Evolutionary conservation across 495 filamentous ascomycete species (phyloP), one percentile per base, ranked within the genome.

Genomic region (Hypoxylon fragiforme): DNA sequence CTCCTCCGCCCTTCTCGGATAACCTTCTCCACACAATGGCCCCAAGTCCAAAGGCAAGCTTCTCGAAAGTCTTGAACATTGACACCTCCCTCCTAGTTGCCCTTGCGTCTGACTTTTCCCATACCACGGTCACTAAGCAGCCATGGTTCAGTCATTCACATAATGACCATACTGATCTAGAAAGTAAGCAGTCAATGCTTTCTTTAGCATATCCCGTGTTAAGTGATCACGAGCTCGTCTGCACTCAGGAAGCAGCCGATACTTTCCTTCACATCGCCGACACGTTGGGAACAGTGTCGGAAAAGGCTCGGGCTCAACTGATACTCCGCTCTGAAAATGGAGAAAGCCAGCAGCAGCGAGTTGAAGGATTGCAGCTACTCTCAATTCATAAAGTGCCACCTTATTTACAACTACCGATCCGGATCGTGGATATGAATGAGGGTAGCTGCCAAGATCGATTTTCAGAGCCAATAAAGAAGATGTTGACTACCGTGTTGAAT

Each of bases 1-100:
- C 55, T 5, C 49, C 56, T 19, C 46, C 44, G n/a, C 55, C 56
- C 21, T 43, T 81, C 18, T 71, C 80, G 0, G 75, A 78, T 44
- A 55, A 71, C 32, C 74, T 77, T 26, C 78, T 78, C 1, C 65
- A 60, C n/a, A 42, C 35, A 31, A 68, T 82, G 79, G 61, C 73
- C 71, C 58, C 74, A 58, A 49, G 56, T 46, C 19, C 65, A 69
- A 67, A 65, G 18, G 45, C 42, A 38, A 57, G 47, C 13, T 61
- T 72, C 38, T 63, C 72, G 0, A 30, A 60, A 36, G 42, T 66
- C 8, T 41, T 77, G 8, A 74, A 77, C 41, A 45, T 75, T 41
- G 74, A 76, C 42, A 71, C 66, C 2, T 71, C 72, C 2, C 68
- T 77, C 37, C 64, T 77, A 4, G 62, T 77, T 8, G 69, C 71